A percentile compares a stretch with the other conserved stretches of the same genome.
Conservation (phyloP, 2,329 filamentous ascomycete genomes). For the Trichoderma sp. region DNA sequence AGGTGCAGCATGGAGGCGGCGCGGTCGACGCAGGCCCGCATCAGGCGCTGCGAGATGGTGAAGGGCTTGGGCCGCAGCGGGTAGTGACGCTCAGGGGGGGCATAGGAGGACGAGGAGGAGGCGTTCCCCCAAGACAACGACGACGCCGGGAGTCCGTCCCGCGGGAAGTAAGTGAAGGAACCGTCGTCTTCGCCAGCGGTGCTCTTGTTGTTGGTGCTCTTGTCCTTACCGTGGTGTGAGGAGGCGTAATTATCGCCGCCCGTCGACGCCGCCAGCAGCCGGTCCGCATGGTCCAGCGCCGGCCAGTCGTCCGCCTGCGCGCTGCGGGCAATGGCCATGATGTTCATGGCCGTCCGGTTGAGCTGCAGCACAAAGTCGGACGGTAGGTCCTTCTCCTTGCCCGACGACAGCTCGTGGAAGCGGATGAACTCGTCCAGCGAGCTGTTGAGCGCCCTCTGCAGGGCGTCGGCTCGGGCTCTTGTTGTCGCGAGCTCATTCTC, state of each 20-base stretch:
- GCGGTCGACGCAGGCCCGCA: constrained; percentile 17
- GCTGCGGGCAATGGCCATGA: constrained; percentile 12
- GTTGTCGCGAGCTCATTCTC: constrained; percentile 22
- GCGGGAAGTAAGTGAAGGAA: neutral
- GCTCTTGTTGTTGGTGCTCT: neutral
- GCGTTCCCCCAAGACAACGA: too few relatives aligned
- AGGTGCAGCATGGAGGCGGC: constrained; percentile 13
- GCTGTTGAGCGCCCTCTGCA: constrained; percentile 22
- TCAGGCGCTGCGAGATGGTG: constrained; percentile 15
- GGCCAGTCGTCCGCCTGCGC: constrained; percentile 3
- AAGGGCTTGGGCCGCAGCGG: neutral
- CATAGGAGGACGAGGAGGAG: too few relatives aligned
- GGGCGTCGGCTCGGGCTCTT: constrained; percentile 3
- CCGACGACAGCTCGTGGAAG: constrained; percentile 7
- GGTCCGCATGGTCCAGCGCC: neutral
- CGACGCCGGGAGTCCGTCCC: neutral
- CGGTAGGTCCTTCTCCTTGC: constrained; percentile 13
- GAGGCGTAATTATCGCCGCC: neutral
- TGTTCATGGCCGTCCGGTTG: constrained; percentile 24
- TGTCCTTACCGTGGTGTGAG: neutral
- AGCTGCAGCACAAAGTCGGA: constrained; percentile 20
- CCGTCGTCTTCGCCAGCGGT: too few relatives aligned
- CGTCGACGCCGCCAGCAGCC: neutral
- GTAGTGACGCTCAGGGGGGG: too few relatives aligned
- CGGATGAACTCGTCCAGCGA: constrained; percentile 19